These are phyloP conservation scores for Solanum rostratum DNA, from an alignment of 257 asterid species.

Conservation along the genomic window DNA sequence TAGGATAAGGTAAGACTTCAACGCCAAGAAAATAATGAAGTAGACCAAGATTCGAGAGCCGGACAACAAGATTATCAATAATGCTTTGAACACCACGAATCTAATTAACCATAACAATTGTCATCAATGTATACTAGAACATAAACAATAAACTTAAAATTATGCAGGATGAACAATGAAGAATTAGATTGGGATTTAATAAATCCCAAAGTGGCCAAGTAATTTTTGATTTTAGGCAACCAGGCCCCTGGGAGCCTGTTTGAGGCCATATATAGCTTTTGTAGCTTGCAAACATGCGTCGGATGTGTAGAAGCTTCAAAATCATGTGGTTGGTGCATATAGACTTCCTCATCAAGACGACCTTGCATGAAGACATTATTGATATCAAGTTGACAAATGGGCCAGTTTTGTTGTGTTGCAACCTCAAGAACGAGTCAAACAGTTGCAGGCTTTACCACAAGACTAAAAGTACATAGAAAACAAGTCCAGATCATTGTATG, in stretches of 20 bases:
- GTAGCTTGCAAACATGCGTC: background rate
- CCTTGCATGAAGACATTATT: background rate
- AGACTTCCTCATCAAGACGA: background rate
- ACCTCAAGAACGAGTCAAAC: background rate
- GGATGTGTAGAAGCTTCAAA: background rate
- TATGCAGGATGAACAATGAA: background rate
- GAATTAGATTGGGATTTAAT: background rate
- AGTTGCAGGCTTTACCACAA: background rate
- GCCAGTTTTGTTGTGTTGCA: background rate
- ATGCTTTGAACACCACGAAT: background rate
- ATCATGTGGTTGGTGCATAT: background rate
- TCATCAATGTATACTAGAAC: no score
- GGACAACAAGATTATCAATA: background rate
- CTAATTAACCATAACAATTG: no score
- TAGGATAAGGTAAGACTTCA: background rate
- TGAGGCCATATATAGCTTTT: background rate
- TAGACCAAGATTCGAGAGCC: background rate
- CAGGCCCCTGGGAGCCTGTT: background rate
- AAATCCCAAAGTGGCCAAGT: background rate
- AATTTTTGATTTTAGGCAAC: background rate
- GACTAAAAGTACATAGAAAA: background rate
- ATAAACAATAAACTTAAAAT: background rate
- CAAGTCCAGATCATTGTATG: background rate
- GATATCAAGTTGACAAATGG: background rate
- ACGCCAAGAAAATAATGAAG: background rate